Percentiles rank a stretch among this genome's conserved stretches.
Evolutionary conservation across 768 basidiomycete genomes (phyloP).

Genomic region (Termitomyces sp.): DNA sequence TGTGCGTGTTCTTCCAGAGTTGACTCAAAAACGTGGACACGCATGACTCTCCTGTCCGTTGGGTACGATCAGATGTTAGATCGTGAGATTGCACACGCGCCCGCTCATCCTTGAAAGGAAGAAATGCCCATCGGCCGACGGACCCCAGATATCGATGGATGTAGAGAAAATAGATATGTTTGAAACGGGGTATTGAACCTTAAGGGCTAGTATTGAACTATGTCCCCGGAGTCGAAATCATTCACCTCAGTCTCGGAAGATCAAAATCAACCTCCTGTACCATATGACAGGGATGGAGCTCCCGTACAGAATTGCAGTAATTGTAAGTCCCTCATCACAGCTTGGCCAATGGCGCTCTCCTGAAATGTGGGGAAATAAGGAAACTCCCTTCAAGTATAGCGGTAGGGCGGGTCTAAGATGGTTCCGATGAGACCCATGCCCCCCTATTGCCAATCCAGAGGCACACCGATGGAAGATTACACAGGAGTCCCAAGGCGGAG

Average conservation of each 20-base stretch:
- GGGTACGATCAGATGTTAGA: neutral
- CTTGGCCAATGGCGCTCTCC: neutral
- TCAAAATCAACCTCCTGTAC: neutral
- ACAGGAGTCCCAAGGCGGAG: neutral
- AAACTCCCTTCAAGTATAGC: neutral
- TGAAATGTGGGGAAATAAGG: neutral
- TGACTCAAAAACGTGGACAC: neutral
- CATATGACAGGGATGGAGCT: neutral
- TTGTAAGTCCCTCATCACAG: neutral
- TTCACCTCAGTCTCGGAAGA: neutral
- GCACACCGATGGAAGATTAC: neutral
- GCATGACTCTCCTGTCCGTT: neutral
- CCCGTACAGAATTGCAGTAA: neutral
- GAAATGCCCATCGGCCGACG: neutral
- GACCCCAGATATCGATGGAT: slow-evolving; percentile 2
- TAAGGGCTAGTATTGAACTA: neutral
- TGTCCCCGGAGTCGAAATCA: neutral
- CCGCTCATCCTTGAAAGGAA: neutral
- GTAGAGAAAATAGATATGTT: slow-evolving; percentile 6
- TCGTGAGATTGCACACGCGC: too few species aligned
- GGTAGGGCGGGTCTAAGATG: neutral
- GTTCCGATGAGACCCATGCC: neutral
- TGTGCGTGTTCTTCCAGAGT: neutral
- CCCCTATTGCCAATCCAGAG: neutral
- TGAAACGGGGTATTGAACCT: slow-evolving; percentile 4